Evolutionary conservation across 1,284 basidiomycete genomes (phyloP), one percentile per base, ranked within the genome.

Genomic region (Cystobasidium sp.): DNA sequence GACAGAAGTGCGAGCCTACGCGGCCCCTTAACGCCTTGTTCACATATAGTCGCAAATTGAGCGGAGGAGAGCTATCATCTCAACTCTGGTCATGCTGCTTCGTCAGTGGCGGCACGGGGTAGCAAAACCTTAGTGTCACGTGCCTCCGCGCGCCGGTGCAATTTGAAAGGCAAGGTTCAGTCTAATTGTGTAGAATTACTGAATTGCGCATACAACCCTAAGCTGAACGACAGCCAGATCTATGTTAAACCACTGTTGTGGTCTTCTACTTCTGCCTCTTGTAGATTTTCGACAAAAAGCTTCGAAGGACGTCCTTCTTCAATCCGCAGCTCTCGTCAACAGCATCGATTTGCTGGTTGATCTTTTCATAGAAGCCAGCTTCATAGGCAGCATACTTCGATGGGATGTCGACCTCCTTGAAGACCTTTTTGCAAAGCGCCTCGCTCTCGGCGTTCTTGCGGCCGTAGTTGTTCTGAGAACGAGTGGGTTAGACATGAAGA

Each of bases 261-360:
- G 24, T 43, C 6, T 10, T 68, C 78, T 87, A 94, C 86, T 93
- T 93, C 80, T 86, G 87, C 79, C 92, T 85, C 86, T 91, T 91
- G 85, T 95, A 94, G 68, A 96, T 94, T 86, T 96, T 97, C 58
- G 87, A 86, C 81, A 97, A 85, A 86, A 97, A 97, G 80, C 87
- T 88, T 79, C 85, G 86, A 84, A 96, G 96, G 73, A 96, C 89
- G 79, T 91, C 88, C 78, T 88, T 85, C 85, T 90, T 92, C 80
- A 97, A 83, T 14, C 88, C 88, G 4, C 83, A 82, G 4, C 83
- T 82, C 83, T 90, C 91, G 12, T 90, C 89, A 56, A 94, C 88
- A 37, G 83, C 83, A 56, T 87, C 87, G 79, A 94, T 93, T 80
- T 91, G 83, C 44, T 81, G 84, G 74, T 85, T 89, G 78, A 96